phyloP scores from a whole-genome alignment of 2,329 filamentous ascomycete species.

The Clonostachys rhizophaga region DNA sequence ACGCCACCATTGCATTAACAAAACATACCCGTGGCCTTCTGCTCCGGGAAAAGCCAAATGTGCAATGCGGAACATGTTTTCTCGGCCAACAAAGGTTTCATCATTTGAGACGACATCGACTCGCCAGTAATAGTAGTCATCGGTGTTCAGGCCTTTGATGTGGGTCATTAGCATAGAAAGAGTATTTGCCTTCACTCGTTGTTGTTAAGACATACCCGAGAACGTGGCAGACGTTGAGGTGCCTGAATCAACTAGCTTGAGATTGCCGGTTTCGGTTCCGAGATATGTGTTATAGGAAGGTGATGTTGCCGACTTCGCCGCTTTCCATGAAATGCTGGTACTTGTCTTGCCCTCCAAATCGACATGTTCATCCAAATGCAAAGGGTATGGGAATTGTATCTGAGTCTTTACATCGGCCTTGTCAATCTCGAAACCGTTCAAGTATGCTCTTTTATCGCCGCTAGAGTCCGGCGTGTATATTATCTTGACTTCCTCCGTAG shows the following conservation, averaged over 20 bases:
- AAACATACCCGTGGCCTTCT: constrained; percentile 23
- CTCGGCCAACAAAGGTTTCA: constrained; percentile 12
- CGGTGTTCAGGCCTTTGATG: constrained; percentile 8
- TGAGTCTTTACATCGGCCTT: constrained; percentile 10
- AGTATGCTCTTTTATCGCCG: constrained; percentile 12
- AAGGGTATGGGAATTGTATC: constrained; percentile 17
- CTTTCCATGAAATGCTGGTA: constrained; percentile 12
- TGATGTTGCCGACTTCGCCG: constrained; percentile 7
- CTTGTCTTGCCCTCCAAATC: constrained; percentile 6
- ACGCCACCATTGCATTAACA: too few species aligned
- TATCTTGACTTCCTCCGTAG: constrained; percentile 13
- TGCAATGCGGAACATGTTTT: constrained; percentile 19
- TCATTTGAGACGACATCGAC: constrained; percentile 15
- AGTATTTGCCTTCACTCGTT: too few species aligned
- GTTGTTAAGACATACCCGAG: not conserved
- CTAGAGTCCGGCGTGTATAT: constrained; percentile 10
- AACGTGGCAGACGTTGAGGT: not conserved
- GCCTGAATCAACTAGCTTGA: constrained; percentile 7
- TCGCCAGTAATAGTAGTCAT: constrained; percentile 21
- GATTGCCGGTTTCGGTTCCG: constrained; percentile 6
- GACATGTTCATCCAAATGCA: constrained; percentile 19
- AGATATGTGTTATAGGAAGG: constrained; percentile 18
- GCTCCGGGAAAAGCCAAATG: constrained; percentile 29
- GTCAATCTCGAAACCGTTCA: constrained; percentile 24
- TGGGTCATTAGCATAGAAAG: not conserved